A percentile compares a stretch with the other conserved stretches of the same genome.
These are phyloP conservation scores for Penicillium lagena DNA, from an alignment of 495 filamentous ascomycete species.

Conservation along the genomic window DNA sequence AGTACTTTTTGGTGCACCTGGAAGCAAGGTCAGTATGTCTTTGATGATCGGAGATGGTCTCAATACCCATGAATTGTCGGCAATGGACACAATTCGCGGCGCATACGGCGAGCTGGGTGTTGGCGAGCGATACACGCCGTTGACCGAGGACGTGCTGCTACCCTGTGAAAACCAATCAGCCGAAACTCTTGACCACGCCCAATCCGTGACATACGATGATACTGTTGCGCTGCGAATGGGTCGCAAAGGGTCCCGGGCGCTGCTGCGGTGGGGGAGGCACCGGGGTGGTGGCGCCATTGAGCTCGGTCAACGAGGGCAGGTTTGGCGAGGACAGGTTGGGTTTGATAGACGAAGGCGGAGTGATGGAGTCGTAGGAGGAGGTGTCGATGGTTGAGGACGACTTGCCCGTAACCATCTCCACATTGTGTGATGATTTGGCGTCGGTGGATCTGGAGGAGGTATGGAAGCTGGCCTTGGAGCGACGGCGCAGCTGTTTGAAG, in stretches of 20 bases:
- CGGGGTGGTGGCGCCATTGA: slow-evolving; percentile 19
- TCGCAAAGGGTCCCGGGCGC: slow-evolving; percentile 34
- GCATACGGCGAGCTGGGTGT: slow-evolving; percentile 67
- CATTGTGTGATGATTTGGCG: slow-evolving; percentile 50
- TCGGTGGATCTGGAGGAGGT: slow-evolving; percentile 26
- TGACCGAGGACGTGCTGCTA: slow-evolving; percentile 42
- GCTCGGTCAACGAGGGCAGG: slow-evolving; percentile 47
- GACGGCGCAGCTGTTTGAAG: slow-evolving; percentile 70
- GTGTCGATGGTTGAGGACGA: slow-evolving; percentile 63
- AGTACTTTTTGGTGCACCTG: slow-evolving; percentile 89
- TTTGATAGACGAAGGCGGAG: slow-evolving; percentile 54
- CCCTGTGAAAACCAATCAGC: slow-evolving; percentile 15
- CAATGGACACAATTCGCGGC: slow-evolving; percentile 67
- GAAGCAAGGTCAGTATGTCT: slow-evolving; percentile 5
- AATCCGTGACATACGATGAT: slow-evolving; percentile 31
- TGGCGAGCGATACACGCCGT: slow-evolving; percentile 42
- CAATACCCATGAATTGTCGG: slow-evolving; percentile 74
- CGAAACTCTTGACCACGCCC: neutral
- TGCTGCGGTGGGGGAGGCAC: slow-evolving; percentile 35
- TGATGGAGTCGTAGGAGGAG: slow-evolving; percentile 45
- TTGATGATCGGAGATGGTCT: neutral
- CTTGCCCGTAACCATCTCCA: slow-evolving; percentile 44
- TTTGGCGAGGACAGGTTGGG: slow-evolving; percentile 47
- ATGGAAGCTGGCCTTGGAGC: slow-evolving; percentile 61
- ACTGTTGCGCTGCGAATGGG: slow-evolving; percentile 44